These are phyloP conservation scores for Backusella sp. DNA, from an alignment of 192 early-diverging fungal genomes.

Conservation along the genomic window DNA sequence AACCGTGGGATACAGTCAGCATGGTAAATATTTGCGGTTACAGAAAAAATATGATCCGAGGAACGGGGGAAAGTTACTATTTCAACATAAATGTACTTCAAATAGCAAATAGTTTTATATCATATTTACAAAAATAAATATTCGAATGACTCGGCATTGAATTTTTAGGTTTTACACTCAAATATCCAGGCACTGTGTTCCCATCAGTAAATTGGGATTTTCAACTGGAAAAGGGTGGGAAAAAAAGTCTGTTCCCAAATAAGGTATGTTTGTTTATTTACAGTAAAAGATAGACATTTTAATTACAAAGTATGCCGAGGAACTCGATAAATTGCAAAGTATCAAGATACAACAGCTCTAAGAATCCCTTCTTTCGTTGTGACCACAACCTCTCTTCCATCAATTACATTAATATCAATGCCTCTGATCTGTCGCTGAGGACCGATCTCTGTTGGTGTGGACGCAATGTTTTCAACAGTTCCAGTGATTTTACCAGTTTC, in stretches of 20 bases:
- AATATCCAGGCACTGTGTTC: background rate
- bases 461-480: constrained; percentile 4
- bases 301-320: background rate
- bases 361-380: constrained; percentile 32
- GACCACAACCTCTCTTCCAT: constrained; percentile 30
- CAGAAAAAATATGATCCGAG: too few species aligned
- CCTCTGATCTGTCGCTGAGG: constrained; percentile 12
- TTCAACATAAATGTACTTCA: background rate
- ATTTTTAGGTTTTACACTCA: background rate
- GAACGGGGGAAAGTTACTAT: too few species aligned
- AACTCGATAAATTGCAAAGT: background rate
- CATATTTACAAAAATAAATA: background rate
- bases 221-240: background rate
- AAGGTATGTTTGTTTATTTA: background rate
- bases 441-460: constrained; percentile 4
- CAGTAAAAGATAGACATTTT: background rate
- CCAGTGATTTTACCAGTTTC: constrained; percentile 32
- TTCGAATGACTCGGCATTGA: background rate
- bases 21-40: too few species aligned
- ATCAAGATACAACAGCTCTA: constrained; percentile 24
- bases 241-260: background rate
- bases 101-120: background rate
- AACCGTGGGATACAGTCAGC: background rate
- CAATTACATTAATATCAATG: constrained; percentile 36
- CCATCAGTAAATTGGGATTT: background rate